phyloP scores from a whole-genome alignment of 2,329 filamentous ascomycete genomes.

The Hymenoscyphus infarciens region DNA sequence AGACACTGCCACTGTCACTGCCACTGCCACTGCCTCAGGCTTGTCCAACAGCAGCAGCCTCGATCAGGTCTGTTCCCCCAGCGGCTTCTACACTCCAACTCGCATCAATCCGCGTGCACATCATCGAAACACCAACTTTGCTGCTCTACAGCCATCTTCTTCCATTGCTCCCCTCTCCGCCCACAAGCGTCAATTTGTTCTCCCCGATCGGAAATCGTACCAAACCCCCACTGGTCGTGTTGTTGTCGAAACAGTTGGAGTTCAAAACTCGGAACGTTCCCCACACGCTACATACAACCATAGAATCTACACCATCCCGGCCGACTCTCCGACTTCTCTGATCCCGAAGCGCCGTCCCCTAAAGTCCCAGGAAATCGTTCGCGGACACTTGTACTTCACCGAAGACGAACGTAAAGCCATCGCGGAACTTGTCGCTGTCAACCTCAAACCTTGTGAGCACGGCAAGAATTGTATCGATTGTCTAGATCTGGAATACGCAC shows the following conservation, averaged over 20 bases:
- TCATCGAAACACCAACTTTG: not conserved
- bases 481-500: conserved; percentile 25
- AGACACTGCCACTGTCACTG: no score
- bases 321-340: not conserved
- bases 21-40: not conserved
- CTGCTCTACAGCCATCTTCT: not conserved
- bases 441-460: conserved; percentile 11
- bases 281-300: conserved; percentile 17
- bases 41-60: not conserved
- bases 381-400: conserved; percentile 21
- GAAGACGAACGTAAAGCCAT: conserved; percentile 18
- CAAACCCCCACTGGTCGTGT: not conserved
- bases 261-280: conserved; percentile 2
- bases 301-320: conserved; percentile 12
- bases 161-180: not conserved
- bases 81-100: not conserved
- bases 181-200: not conserved
- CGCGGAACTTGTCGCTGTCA: conserved; percentile 15
- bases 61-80: not conserved
- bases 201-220: conserved; percentile 3
- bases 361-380: not conserved
- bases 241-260: conserved; percentile 1
- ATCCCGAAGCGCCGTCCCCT: conserved; percentile 9
- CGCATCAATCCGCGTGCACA: not conserved
- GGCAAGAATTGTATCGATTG: conserved; percentile 29